Evolutionary conservation across 768 basidiomycete species (phyloP), one percentile per base, ranked within the genome.

Genomic region (Russula sp.): DNA sequence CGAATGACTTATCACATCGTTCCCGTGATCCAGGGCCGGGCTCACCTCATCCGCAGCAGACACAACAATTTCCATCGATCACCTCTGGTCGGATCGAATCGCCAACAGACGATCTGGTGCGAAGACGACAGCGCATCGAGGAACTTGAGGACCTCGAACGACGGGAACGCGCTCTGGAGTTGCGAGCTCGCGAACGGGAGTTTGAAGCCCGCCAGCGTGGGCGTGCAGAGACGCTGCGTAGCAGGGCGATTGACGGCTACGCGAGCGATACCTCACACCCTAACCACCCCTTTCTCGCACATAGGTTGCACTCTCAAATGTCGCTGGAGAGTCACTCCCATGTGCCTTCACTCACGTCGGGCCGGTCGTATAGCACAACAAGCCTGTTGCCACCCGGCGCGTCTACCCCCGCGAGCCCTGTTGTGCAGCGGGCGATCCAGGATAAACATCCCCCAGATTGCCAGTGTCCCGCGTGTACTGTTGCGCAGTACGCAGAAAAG

Each of bases 401-500:
- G 71, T 40, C 53, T 63, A 47, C 55, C 58, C 49, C 61, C 42
- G 20, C 57, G 54, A 39, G 51, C 16, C 54, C 37, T 59, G 32
- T 27, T 58, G 69, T 5, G 40, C 62, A 20, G 72, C 72, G 22
- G 64, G 56, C 14, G 64, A 68, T 4, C 66, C 71, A 54, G 22
- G 68, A 57, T 9, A 62, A 72, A 8, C 87, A 89, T 64, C 83
- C 84, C 1, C 78, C 83, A 0, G 84, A 81, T 68, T 89, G 87
- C 60, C 85, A 85, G 16, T 89, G 87, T 68, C 83, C 83, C 57
- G 72, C 77, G 0, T 88, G 87, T 68, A 86, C 87, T 5, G 76
- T 80, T 13, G 73, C 75, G 53, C 84, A 85, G 65, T 89, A 89
- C 71, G 13, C 66, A 61, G 64, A 71, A 22, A 63, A 71, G 20